Conservation (phyloP, 768 basidiomycete species). For the Tremella yokohamensis region DNA sequence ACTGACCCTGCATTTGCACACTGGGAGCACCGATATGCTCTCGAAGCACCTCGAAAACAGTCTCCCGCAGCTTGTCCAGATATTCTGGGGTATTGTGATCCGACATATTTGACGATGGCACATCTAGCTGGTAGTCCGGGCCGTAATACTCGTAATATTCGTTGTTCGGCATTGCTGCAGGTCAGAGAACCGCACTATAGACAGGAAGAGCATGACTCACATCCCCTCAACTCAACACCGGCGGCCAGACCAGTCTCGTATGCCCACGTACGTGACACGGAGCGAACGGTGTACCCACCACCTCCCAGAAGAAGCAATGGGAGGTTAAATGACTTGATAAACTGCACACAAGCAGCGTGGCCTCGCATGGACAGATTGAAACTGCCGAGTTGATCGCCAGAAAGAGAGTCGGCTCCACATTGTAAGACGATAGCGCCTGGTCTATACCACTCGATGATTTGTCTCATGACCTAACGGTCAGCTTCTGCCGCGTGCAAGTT, state of each 20-base stretch:
- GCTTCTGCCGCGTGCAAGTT: conserved; percentile 8
- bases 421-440: conserved; percentile 94
- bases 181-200: background rate
- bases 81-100: conserved; percentile 92
- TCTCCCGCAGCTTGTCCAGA: conserved; percentile 84
- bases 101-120: conserved; percentile 88
- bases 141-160: conserved; percentile 99
- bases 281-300: conserved; percentile 97
- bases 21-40: conserved; percentile 84
- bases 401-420: conserved; percentile 94
- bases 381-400: conserved; percentile 92
- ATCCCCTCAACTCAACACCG: conserved; percentile 81
- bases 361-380: conserved; percentile 96
- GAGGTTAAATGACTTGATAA: conserved; percentile 92
- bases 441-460: conserved; percentile 91
- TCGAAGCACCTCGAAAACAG: conserved; percentile 85
- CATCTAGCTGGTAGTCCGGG: conserved; percentile 92
- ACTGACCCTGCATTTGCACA: conserved; percentile 80
- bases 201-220: conserved; percentile 53
- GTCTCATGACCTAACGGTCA: conserved; percentile 68
- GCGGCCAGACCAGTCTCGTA: conserved; percentile 98
- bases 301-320: conserved; percentile 92
- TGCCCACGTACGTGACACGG: conserved; percentile 95
- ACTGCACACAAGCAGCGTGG: conserved; percentile 94
- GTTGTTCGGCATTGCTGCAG: conserved; percentile 86